phyloP scores from a whole-genome alignment of 176 grass and related monocot species.

The Saccharum spontaneum region DNA sequence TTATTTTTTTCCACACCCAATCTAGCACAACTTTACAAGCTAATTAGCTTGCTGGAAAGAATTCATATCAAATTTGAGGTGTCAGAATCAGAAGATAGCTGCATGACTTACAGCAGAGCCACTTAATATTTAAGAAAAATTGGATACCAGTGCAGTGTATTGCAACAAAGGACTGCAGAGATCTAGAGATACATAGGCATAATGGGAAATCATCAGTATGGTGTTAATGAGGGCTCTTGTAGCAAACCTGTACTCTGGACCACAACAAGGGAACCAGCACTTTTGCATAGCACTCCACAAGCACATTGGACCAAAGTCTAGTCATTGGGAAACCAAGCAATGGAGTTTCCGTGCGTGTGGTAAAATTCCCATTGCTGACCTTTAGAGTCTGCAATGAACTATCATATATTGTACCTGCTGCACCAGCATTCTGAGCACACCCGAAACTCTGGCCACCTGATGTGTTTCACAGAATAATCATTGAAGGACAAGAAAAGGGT shows the following conservation, averaged over 20 bases:
- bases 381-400: slow-evolving; percentile 83
- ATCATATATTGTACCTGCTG: slow-evolving; percentile 93
- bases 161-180: slow-evolving; percentile 7
- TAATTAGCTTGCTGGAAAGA: slow-evolving; percentile 19
- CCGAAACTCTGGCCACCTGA: slow-evolving; percentile 90
- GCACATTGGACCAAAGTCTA: slow-evolving; percentile 92
- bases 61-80: neutral
- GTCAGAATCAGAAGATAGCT: slow-evolving; percentile 20
- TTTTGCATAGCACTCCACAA: slow-evolving; percentile 83
- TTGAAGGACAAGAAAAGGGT: neutral
- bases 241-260: slow-evolving; percentile 93
- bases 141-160: neutral
- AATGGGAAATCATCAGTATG: neutral
- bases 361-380: slow-evolving; percentile 96
- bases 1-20: neutral
- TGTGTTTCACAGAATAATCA: slow-evolving; percentile 14
- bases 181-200: slow-evolving; percentile 3
- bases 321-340: slow-evolving; percentile 82
- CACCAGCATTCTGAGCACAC: slow-evolving; percentile 86
- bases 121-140: neutral
- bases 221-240: neutral
- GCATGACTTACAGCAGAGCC: neutral
- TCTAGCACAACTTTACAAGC: neutral
- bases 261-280: slow-evolving; percentile 94
- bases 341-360: slow-evolving; percentile 90